A percentile compares a stretch with the other conserved stretches of the same genome.
Conservation (phyloP, 345 rosid genomes). For the Camelina sativa region DNA sequence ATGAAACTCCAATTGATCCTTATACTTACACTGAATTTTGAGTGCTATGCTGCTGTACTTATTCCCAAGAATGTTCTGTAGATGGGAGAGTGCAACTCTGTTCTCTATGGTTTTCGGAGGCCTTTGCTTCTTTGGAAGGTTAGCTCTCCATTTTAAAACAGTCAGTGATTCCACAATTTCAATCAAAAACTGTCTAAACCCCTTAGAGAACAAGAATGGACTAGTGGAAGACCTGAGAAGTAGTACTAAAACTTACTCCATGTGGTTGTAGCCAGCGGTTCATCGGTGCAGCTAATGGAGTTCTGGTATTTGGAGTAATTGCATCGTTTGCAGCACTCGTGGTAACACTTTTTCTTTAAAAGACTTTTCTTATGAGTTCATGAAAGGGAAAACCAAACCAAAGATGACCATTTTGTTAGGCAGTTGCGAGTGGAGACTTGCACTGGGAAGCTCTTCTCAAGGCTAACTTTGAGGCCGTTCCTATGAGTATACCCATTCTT, state of each 20-base stretch:
- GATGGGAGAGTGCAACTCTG: conserved; percentile 89
- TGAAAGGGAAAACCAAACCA: not conserved
- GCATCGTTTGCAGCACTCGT: conserved; percentile 78
- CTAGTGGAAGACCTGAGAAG: conserved; percentile 14
- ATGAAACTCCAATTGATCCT: conserved; percentile 39
- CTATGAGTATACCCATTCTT: conserved; percentile 96
- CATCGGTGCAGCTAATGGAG: conserved; percentile 85
- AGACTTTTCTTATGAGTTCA: not conserved
- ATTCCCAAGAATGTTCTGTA: conserved; percentile 50
- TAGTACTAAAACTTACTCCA: conserved; percentile 2
- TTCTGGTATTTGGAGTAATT: conserved; percentile 71
- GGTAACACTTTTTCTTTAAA: conserved; percentile 52
- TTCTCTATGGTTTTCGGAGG: conserved; percentile 79
- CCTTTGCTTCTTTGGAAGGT: conserved; percentile 95
- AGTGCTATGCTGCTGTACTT: conserved; percentile 26
- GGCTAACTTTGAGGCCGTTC: conserved; percentile 90
- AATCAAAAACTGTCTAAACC: not conserved
- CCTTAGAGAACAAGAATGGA: not conserved
- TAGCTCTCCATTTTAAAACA: conserved; percentile 4
- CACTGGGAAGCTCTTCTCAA: conserved; percentile 79
- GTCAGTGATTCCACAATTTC: not conserved
- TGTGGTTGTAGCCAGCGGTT: conserved; percentile 75
- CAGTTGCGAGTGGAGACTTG: conserved; percentile 74
- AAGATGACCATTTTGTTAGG: conserved; percentile 50
- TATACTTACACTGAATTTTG: not conserved